Base-by-base conservation (phyloP, 148 eudicot genomes). In the Dysphania ambrosioides region DNA sequence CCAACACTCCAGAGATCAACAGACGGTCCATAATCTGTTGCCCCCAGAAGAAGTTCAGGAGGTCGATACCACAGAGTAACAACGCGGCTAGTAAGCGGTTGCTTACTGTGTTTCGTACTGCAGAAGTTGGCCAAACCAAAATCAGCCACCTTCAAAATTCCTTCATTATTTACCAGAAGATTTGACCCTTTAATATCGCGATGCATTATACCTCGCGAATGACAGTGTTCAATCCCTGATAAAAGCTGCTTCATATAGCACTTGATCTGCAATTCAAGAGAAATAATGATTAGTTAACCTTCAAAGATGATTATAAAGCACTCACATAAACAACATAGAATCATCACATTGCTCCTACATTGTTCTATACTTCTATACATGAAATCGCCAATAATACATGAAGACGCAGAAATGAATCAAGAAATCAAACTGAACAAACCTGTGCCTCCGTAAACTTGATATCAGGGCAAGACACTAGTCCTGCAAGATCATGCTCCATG, bases 1-100 rank as follows among this genome's bases (percentile, higher is more conserved):
- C 98, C 98, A 61, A 85, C 88, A 62, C 98, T 93, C 98, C 98
- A 93, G 12, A 93, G 87, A 82, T 93, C 98, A 62, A 93, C 97
- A 26, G 90, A 78, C 18, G 97, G 86, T 70, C 92, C 97, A 87
- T 93, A 93, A 75, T 84, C 87, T 4, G 94, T 91, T 12, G 97
- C 84, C 51, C 98, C 98, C 63, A 93, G 70, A 79, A 93, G 74
- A 72, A 93, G 97, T 57, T 93, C 98, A 58, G 98, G 98, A 72
- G 98, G 93, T 4, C 98, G 94, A 68, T 93, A 93, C 98, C 98
- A 93, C 69, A 93, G 79, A 68, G 98, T 93, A 42, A 93, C 91
- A 24, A 93, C 97, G 72, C 94, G 88, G 73, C 93, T 93, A 8
- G 98, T 93, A 15, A 93, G 81, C 19, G 90, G 95, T 68, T 90